These are phyloP conservation scores for Epicoccum sorghinum DNA, from an alignment of 2,329 filamentous ascomycete genomes.

Conservation along the genomic window DNA sequence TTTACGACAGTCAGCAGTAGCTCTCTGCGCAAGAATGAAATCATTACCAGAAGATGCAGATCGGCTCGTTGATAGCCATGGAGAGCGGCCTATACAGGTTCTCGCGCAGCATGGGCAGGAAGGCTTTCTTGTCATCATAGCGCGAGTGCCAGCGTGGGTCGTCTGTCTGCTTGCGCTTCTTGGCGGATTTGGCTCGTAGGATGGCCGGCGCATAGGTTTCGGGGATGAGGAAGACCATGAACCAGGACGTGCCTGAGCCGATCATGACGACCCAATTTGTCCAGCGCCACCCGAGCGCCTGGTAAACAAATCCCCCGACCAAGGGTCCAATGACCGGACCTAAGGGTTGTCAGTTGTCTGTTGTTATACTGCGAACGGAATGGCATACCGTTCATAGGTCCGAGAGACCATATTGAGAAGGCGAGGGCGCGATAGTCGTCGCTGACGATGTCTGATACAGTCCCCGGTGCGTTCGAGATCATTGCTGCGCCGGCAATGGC, in stretches of 20 bases:
- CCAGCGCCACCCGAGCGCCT: slow-evolving; percentile 87
- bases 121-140: slow-evolving; percentile 75
- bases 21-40: no score
- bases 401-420: slow-evolving; percentile 82
- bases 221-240: slow-evolving; percentile 63
- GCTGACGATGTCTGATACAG: slow-evolving; percentile 80
- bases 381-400: slow-evolving; percentile 72
- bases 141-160: slow-evolving; percentile 77
- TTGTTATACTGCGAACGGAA: not conserved
- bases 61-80: slow-evolving; percentile 81
- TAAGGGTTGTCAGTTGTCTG: not conserved
- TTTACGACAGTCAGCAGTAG: no score
- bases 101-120: slow-evolving; percentile 71
- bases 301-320: slow-evolving; percentile 80
- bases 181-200: slow-evolving; percentile 72
- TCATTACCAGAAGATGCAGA: slow-evolving; percentile 72
- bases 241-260: slow-evolving; percentile 66
- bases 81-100: slow-evolving; percentile 80
- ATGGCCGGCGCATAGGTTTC: slow-evolving; percentile 82
- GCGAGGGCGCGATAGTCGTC: slow-evolving; percentile 82
- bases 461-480: slow-evolving; percentile 83
- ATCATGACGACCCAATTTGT: slow-evolving; percentile 74
- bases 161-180: slow-evolving; percentile 73
- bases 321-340: slow-evolving; percentile 64
- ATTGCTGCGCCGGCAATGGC: slow-evolving; percentile 78